Percentiles rank a stretch among this genome's conserved stretches.
These are phyloP conservation scores for Podospora sp. DNA, from an alignment of 495 filamentous ascomycete species.

Conservation along the genomic window DNA sequence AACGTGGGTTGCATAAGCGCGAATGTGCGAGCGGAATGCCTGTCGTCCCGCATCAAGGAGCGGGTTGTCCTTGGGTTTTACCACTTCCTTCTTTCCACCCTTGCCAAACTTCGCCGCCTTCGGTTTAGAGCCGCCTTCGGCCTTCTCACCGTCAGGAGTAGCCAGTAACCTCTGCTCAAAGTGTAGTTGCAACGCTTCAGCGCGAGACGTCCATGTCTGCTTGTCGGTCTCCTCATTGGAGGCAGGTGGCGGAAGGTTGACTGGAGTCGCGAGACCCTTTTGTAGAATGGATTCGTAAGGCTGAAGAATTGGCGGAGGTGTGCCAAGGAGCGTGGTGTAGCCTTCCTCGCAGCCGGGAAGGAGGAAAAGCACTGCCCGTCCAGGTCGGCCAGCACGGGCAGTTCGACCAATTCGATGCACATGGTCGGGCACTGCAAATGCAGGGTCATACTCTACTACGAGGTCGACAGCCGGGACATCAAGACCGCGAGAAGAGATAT, in stretches of 20 bases:
- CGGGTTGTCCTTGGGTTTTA: slow-evolving; percentile 32
- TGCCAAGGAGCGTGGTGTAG: slow-evolving; percentile 74
- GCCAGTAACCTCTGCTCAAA: slow-evolving; percentile 52
- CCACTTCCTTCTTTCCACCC: slow-evolving; percentile 2
- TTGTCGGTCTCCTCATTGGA: slow-evolving; percentile 27
- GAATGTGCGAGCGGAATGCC: slow-evolving; percentile 87
- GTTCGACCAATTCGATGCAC: slow-evolving; percentile 93
- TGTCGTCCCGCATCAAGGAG: slow-evolving; percentile 71
- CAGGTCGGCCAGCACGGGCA: slow-evolving; percentile 84
- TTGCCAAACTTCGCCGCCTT: slow-evolving; percentile 33
- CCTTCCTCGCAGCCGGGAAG: slow-evolving; percentile 88
- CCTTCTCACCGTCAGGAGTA: slow-evolving; percentile 19
- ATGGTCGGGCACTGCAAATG: slow-evolving; percentile 88
- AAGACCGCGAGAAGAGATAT: slow-evolving; percentile 91
- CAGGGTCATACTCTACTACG: slow-evolving; percentile 91
- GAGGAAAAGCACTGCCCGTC: slow-evolving; percentile 86
- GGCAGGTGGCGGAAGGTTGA: slow-evolving; percentile 39
- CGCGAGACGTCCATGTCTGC: slow-evolving; percentile 46
- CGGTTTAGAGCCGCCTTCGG: slow-evolving; percentile 14
- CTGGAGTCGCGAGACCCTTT: slow-evolving; percentile 53
- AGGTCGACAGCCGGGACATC: slow-evolving; percentile 93
- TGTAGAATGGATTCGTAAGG: slow-evolving; percentile 54
- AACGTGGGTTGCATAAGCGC: slow-evolving; percentile 94
- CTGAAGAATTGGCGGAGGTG: slow-evolving; percentile 40
- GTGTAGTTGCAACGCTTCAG: slow-evolving; percentile 53